Base-by-base conservation (phyloP, 2,329 filamentous ascomycete species). In the Blastomyces gilchristii region DNA sequence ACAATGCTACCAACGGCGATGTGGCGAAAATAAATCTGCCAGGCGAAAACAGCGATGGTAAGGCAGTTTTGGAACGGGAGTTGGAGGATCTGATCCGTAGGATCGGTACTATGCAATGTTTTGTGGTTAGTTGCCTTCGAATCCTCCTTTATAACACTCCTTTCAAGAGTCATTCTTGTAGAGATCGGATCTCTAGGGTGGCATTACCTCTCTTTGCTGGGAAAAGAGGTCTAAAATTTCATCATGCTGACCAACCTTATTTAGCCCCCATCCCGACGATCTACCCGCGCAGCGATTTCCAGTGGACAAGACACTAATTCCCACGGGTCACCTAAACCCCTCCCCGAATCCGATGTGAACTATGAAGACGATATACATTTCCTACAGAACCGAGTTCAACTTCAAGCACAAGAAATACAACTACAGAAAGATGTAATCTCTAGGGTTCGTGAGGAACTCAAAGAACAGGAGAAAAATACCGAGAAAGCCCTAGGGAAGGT, bases 381-480 rank as follows among this genome's bases (percentile, higher is more conserved):
- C 67, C 82, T 97, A 68, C 88, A 89, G 70, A 91, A 96, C 70
- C 91, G 96, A 77, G 88, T 97, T 67, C 90, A 95, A 73, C 90
- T 92, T 74, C 91, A 97, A 79, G 92, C 92, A 63, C 91, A 95
- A 75, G 86, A 96, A 73, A 91, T 97, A 70, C 87, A 90, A 75
- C 89, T 84, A 70, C 92, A 96, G 75, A 89, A 89, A 69, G 86
- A 91, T 69, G 89, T 94, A 76, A 88, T 96, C 67, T 87, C 88
- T 65, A 88, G 87, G 71, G 89, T 97, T 67, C 91, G 91, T 71
- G 87, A 89, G 65, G 90, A 96, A 75, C 83, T 97, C 61, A 83
- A 90, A 63, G 85, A 92, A 76, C 91, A 96, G 73, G 90, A 94
- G 75, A 86, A 88, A 71, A 84, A 91, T 66, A 91, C 95, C 73